Evolutionary conservation across 2,329 filamentous ascomycete genomes (phyloP).

Genomic region (Huntiella abstrusa): DNA sequence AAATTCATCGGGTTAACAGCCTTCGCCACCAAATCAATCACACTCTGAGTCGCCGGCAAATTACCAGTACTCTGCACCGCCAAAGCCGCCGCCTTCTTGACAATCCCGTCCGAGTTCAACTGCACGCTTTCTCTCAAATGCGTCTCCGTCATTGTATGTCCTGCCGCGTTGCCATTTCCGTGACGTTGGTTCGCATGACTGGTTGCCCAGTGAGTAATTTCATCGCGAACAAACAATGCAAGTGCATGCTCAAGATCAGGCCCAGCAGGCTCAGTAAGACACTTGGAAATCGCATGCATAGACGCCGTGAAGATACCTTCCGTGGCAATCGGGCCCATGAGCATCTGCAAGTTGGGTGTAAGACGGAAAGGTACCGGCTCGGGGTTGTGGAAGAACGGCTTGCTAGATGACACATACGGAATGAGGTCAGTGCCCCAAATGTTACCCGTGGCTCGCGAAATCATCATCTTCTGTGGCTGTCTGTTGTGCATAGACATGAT

Average conservation of each 20-base stretch:
- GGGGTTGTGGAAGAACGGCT: constrained; percentile 83
- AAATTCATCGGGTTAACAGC: constrained; percentile 84
- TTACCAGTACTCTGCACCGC: constrained; percentile 62
- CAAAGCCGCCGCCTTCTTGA: constrained; percentile 72
- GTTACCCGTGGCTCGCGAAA: constrained; percentile 71
- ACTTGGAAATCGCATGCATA: constrained; percentile 90
- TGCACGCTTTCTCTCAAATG: constrained; percentile 65
- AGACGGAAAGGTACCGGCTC: constrained; percentile 95
- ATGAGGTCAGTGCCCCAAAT: constrained; percentile 94
- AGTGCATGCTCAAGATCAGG: constrained; percentile 88
- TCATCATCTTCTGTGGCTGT: constrained; percentile 88
- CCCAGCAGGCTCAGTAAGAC: constrained; percentile 63
- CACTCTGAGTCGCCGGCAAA: constrained; percentile 87
- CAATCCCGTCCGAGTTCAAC: constrained; percentile 74
- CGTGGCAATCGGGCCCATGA: constrained; percentile 89
- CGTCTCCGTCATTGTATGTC: constrained; percentile 28
- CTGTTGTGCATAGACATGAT: constrained; percentile 93
- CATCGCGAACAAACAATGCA: constrained; percentile 85
- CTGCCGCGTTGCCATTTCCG: not conserved
- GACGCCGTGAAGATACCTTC: constrained; percentile 93
- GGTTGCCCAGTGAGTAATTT: constrained; percentile 95
- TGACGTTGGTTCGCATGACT: constrained; percentile 42
- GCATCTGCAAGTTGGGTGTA: constrained; percentile 83
- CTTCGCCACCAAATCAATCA: constrained; percentile 83
- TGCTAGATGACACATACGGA: constrained; percentile 65